phyloP scores from a whole-genome alignment of 768 basidiomycete genomes.

The Hericium coralloides region DNA sequence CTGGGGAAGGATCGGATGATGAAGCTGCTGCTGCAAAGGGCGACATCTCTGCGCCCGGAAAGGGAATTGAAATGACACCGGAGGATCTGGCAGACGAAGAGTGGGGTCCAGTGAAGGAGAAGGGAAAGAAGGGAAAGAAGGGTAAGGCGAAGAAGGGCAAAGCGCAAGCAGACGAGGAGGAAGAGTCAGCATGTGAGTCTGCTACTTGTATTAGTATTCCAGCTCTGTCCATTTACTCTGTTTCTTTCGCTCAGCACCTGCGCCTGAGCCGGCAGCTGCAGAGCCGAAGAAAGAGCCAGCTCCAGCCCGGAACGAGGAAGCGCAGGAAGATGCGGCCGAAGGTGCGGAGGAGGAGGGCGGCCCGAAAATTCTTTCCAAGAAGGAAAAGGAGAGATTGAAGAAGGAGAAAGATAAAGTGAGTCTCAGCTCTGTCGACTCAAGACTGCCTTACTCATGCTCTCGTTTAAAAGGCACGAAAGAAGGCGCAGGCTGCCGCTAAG shows the following conservation, averaged over 20 bases:
- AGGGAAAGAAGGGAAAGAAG: slow-evolving; percentile 42
- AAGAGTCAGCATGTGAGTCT: slow-evolving; percentile 17
- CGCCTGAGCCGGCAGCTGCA: slow-evolving; percentile 13
- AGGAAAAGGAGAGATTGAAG: slow-evolving; percentile 95
- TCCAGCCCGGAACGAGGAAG: slow-evolving; percentile 13
- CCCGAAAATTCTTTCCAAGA: slow-evolving; percentile 74
- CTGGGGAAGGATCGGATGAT: slow-evolving; percentile 22
- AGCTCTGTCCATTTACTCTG: background rate
- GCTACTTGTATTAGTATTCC: background rate
- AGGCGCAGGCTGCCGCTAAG: slow-evolving; percentile 86
- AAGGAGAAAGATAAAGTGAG: slow-evolving; percentile 92
- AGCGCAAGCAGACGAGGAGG: slow-evolving; percentile 30
- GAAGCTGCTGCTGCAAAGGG: slow-evolving; percentile 24
- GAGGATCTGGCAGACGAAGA: slow-evolving; percentile 43
- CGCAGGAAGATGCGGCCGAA: slow-evolving; percentile 31
- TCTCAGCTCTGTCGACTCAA: background rate
- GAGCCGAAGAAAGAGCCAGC: background rate
- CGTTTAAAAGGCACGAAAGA: slow-evolving; percentile 74
- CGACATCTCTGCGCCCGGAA: slow-evolving; percentile 21
- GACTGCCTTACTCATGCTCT: background rate
- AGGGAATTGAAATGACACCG: slow-evolving; percentile 26
- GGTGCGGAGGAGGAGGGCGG: slow-evolving; percentile 39
- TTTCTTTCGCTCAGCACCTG: background rate
- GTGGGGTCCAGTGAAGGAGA: slow-evolving; percentile 29
- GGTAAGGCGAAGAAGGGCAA: slow-evolving; percentile 40